Evolutionary conservation across 1,284 basidiomycete genomes (phyloP).

Genomic region (Acaromyces ingoldii): DNA sequence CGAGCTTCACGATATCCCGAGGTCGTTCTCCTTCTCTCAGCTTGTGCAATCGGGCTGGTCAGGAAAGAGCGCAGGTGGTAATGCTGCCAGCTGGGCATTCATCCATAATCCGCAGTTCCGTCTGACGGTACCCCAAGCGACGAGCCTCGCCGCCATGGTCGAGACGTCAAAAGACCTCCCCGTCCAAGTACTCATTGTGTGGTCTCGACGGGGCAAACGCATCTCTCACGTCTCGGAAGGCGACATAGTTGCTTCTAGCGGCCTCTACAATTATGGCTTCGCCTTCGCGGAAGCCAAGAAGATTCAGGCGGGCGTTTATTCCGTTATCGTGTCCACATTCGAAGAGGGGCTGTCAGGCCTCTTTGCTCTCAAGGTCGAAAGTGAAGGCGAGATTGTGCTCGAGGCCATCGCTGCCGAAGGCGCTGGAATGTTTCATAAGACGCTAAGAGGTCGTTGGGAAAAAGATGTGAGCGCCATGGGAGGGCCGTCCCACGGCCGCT

Average conservation of each 20-base stretch:
- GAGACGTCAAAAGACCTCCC: slow-evolving; percentile 63
- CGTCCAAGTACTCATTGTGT: slow-evolving; percentile 69
- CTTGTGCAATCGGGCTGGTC: slow-evolving; percentile 58
- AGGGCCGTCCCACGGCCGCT: slow-evolving; percentile 62
- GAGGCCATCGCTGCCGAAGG: slow-evolving; percentile 65
- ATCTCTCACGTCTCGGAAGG: slow-evolving; percentile 58
- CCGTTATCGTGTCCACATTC: slow-evolving; percentile 74
- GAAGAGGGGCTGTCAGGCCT: slow-evolving; percentile 65
- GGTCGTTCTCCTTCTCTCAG: not conserved
- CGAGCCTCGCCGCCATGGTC: slow-evolving; percentile 18
- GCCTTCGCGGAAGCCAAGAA: slow-evolving; percentile 58
- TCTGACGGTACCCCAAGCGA: slow-evolving; percentile 57
- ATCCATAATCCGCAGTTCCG: slow-evolving; percentile 86
- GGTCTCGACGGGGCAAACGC: slow-evolving; percentile 66
- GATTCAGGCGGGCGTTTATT: slow-evolving; percentile 60
- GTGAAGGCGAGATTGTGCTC: slow-evolving; percentile 54
- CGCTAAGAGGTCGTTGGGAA: slow-evolving; percentile 56
- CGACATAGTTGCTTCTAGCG: slow-evolving; percentile 68
- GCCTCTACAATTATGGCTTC: slow-evolving; percentile 74
- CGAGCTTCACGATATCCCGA: not conserved
- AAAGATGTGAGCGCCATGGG: slow-evolving; percentile 62
- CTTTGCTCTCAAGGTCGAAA: slow-evolving; percentile 63
- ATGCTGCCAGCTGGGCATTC: slow-evolving; percentile 70
- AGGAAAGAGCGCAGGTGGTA: slow-evolving; percentile 73
- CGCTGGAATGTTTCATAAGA: slow-evolving; percentile 78